Conservation (phyloP, 1,284 basidiomycete genomes). For the Malassezia yamatoensis region DNA sequence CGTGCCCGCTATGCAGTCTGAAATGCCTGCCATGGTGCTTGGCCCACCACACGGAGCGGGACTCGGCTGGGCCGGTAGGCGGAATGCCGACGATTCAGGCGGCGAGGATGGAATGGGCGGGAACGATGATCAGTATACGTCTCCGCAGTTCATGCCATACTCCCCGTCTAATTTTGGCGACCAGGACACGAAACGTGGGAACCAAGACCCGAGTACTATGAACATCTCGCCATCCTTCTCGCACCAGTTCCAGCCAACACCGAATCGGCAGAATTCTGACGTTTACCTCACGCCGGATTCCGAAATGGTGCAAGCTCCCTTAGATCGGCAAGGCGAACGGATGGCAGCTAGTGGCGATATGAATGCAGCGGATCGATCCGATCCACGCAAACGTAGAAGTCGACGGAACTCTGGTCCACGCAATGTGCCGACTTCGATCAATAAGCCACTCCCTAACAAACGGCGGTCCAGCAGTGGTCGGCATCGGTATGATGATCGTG, state of each 20-base stretch:
- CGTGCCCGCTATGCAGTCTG: slow-evolving; percentile 6
- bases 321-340: too few species aligned
- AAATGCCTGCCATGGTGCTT: slow-evolving; percentile 11
- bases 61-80: background rate
- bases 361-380: too few species aligned
- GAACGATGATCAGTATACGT: background rate
- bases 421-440: too few species aligned
- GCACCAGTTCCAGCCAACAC: background rate
- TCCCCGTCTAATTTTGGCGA: background rate
- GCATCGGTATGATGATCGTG: too few species aligned
- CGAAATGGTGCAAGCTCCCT: background rate
- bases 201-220: background rate
- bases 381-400: too few species aligned
- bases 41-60: slow-evolving; percentile 10
- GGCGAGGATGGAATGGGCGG: background rate
- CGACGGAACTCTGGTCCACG: too few species aligned
- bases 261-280: too few species aligned
- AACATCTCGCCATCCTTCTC: background rate
- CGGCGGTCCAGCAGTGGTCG: too few species aligned
- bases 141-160: background rate
- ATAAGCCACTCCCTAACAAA: too few species aligned
- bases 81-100: background rate
- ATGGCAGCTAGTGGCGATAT: too few species aligned
- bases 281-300: background rate
- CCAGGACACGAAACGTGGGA: background rate